Evolutionary conservation across 345 rosid genomes (phyloP).

Genomic region (Microcos paniculata): DNA sequence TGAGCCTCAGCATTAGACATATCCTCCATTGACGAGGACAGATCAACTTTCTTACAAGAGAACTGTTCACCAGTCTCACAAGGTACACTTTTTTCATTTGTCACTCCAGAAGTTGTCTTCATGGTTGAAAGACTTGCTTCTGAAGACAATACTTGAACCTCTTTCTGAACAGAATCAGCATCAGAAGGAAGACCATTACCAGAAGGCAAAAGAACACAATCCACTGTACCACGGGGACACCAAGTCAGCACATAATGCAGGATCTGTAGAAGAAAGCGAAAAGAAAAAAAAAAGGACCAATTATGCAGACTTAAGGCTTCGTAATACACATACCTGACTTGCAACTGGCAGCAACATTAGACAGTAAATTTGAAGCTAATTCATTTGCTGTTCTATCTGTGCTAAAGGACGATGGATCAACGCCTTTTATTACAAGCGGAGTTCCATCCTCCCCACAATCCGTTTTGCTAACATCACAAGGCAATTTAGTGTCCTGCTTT

Average conservation of each 20-base stretch:
- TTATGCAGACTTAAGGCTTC: background rate
- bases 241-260: conserved; percentile 9
- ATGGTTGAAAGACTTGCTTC: conserved; percentile 25
- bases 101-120: conserved; percentile 30
- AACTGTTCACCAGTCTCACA: conserved; percentile 24
- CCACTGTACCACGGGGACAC: conserved; percentile 8
- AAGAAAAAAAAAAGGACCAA: background rate
- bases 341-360: conserved; percentile 30
- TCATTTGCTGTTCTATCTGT: conserved; percentile 28
- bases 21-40: conserved; percentile 27
- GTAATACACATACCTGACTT: conserved; percentile 42
- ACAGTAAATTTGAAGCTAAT: conserved; percentile 30
- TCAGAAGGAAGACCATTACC: conserved; percentile 17
- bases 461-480: conserved; percentile 26
- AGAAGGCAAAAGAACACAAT: conserved; percentile 20
- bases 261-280: conserved; percentile 1
- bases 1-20: conserved; percentile 29
- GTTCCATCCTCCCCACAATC: conserved; percentile 23
- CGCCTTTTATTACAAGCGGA: conserved; percentile 22
- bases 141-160: conserved; percentile 21
- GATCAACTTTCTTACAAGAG: conserved; percentile 22
- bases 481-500: conserved; percentile 32
- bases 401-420: conserved; percentile 24
- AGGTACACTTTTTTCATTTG: conserved; percentile 24
- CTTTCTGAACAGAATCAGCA: conserved; percentile 30